phyloP scores from a whole-genome alignment of 1,139 yeast genomes.

The Scheffersomyces cryptocercus region DNA sequence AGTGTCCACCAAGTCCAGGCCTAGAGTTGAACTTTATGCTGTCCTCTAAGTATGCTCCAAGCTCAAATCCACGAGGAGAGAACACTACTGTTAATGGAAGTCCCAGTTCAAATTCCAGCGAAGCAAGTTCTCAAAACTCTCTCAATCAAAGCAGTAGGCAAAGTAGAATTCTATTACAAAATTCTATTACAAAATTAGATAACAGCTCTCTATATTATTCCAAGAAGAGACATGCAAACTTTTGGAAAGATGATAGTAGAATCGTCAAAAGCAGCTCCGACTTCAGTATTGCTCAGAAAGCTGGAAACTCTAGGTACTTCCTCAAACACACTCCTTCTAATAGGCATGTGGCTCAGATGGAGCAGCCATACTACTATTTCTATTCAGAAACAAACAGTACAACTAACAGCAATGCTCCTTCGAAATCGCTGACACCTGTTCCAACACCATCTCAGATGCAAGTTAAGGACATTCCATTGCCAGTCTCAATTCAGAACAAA shows the following conservation, averaged over 20 bases:
- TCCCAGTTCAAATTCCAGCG: too few species aligned
- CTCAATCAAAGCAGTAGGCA: too few species aligned
- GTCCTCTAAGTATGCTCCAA: too few species aligned
- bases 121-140: too few species aligned
- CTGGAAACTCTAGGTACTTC: conserved; percentile 14
- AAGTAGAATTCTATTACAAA: too few species aligned
- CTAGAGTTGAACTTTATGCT: too few species aligned
- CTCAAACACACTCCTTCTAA: conserved; percentile 4
- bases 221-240: conserved; percentile 14
- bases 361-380: conserved; percentile 16
- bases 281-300: conserved; percentile 12
- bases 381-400: not conserved
- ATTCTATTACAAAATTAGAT: too few species aligned
- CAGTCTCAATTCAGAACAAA: not conserved
- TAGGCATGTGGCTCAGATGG: conserved; percentile 10
- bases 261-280: conserved; percentile 6
- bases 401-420: not conserved
- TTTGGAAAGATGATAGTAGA: conserved; percentile 12
- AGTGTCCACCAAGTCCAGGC: too few species aligned
- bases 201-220: not conserved
- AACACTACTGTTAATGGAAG: too few species aligned
- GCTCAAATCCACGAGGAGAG: too few species aligned
- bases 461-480: not conserved
- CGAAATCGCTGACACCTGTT: not conserved
- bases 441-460: not conserved